phyloP scores from a whole-genome alignment of 2,329 filamentous ascomycete species.

The Lithohypha guttulata region DNA sequence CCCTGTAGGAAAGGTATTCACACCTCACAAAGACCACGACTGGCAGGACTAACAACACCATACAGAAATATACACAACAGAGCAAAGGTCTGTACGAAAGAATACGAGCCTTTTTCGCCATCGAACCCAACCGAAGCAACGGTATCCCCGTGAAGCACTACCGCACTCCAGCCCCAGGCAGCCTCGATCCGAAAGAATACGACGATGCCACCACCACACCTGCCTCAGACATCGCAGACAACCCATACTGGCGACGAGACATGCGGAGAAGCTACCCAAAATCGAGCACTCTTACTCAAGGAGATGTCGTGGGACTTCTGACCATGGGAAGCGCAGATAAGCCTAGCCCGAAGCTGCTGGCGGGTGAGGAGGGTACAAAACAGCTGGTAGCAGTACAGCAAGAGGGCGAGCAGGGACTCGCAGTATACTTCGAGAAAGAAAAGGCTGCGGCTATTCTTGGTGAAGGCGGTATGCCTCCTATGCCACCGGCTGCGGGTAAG shows the following conservation, averaged over 20 bases:
- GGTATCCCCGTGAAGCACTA: slow-evolving; percentile 90
- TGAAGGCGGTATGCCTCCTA: slow-evolving; percentile 71
- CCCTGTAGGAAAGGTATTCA: slow-evolving; percentile 7
- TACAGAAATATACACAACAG: slow-evolving; percentile 89
- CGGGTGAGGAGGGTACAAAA: slow-evolving; percentile 61
- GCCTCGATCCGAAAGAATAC: slow-evolving; percentile 58
- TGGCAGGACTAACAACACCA: slow-evolving; percentile 5
- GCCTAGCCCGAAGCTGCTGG: slow-evolving; percentile 65
- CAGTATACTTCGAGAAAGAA: slow-evolving; percentile 55
- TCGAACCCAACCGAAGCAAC: slow-evolving; percentile 81
- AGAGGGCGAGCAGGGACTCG: slow-evolving; percentile 62
- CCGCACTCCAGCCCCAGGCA: slow-evolving; percentile 74
- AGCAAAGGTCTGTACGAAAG: slow-evolving; percentile 79
- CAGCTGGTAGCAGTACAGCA: slow-evolving; percentile 67
- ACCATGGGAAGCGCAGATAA: slow-evolving; percentile 68
- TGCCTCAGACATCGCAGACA: slow-evolving; percentile 80
- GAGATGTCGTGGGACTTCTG: slow-evolving; percentile 74
- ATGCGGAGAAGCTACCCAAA: slow-evolving; percentile 69
- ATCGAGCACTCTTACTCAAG: slow-evolving; percentile 69
- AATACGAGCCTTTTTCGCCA: slow-evolving; percentile 63
- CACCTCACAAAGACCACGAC: background rate
- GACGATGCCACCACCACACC: slow-evolving; percentile 74
- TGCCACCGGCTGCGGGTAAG: slow-evolving; percentile 61
- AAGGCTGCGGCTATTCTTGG: slow-evolving; percentile 52
- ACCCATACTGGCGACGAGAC: slow-evolving; percentile 96